A percentile compares a stretch with the other conserved stretches of the same genome.
Conservation (phyloP, 1,139 yeast genomes). For the Candida smagusa region DNA sequence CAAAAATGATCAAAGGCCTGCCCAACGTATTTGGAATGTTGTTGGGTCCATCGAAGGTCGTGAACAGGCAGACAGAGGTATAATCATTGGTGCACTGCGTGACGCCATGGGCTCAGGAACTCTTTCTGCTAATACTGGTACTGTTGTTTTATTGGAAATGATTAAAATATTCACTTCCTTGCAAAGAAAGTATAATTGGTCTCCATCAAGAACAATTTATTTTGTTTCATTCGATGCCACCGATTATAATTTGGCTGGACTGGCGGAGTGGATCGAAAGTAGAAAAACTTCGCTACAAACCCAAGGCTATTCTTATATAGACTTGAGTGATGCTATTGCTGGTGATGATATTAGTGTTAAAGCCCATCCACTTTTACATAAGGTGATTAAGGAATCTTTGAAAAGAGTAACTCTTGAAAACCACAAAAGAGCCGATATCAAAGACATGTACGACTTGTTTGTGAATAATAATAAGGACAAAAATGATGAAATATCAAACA, state of each 20-base stretch:
- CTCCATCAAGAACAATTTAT: constrained; percentile 76
- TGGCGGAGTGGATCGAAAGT: constrained; percentile 73
- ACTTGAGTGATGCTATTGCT: constrained; percentile 69
- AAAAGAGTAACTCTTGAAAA: constrained; percentile 24
- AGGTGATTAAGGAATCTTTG: constrained; percentile 40
- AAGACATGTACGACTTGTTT: constrained; percentile 25
- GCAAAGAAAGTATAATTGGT: constrained; percentile 69
- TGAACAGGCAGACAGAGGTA: constrained; percentile 73
- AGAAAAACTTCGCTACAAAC: constrained; percentile 50
- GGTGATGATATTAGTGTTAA: constrained; percentile 58
- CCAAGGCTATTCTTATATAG: constrained; percentile 72
- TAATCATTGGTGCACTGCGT: constrained; percentile 81
- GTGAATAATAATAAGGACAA: constrained; percentile 22
- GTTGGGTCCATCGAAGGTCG: constrained; percentile 75
- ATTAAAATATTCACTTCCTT: constrained; percentile 69
- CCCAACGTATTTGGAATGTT: constrained; percentile 76
- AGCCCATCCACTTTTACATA: constrained; percentile 65
- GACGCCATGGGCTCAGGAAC: constrained; percentile 82
- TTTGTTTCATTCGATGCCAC: constrained; percentile 87
- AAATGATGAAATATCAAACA: constrained; percentile 31
- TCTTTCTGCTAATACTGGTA: constrained; percentile 69
- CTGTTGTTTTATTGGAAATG: constrained; percentile 68
- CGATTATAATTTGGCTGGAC: constrained; percentile 80
- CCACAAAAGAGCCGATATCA: constrained; percentile 1
- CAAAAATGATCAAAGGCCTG: constrained; percentile 49